Percentiles rank a stretch among this genome's conserved stretches.
Conservation (phyloP, 2,329 filamentous ascomycete genomes). For the Teratosphaeria viscida region DNA sequence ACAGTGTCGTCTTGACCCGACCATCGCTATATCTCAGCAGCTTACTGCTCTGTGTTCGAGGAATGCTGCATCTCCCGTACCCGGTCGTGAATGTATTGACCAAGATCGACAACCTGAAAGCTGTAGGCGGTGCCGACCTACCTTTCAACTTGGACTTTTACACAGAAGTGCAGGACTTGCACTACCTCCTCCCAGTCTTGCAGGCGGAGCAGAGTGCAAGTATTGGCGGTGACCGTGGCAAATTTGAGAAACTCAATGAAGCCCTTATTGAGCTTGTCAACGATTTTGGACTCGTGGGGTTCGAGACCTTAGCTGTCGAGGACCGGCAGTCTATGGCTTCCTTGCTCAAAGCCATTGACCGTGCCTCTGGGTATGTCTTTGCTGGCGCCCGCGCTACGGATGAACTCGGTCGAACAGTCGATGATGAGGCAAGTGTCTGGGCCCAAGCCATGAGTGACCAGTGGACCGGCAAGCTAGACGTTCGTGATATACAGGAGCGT, state of each 20-base stretch:
- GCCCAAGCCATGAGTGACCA: conserved; percentile 78
- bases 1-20: conserved; percentile 85
- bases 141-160: conserved; percentile 97
- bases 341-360: conserved; percentile 76
- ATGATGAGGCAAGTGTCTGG: conserved; percentile 60
- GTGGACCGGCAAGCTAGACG: conserved; percentile 57
- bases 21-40: conserved; percentile 94
- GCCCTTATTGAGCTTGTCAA: conserved; percentile 81
- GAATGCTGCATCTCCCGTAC: conserved; percentile 97
- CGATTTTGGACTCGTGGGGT: conserved; percentile 79
- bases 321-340: conserved; percentile 97
- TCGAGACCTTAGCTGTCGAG: conserved; percentile 89
- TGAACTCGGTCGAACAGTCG: conserved; percentile 40
- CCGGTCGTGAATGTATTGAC: conserved; percentile 92
- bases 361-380: conserved; percentile 88
- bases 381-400: conserved; percentile 84
- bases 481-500: conserved; percentile 83
- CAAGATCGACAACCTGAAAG: conserved; percentile 88
- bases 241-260: conserved; percentile 75
- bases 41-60: conserved; percentile 79
- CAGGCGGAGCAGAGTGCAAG: conserved; percentile 54
- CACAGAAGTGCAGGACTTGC: conserved; percentile 89
- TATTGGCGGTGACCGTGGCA: conserved; percentile 34
- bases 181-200: conserved; percentile 70
- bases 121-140: conserved; percentile 60